phyloP scores from a whole-genome alignment of 1,284 basidiomycete genomes.

The Ceratobasidium theobromae region DNA sequence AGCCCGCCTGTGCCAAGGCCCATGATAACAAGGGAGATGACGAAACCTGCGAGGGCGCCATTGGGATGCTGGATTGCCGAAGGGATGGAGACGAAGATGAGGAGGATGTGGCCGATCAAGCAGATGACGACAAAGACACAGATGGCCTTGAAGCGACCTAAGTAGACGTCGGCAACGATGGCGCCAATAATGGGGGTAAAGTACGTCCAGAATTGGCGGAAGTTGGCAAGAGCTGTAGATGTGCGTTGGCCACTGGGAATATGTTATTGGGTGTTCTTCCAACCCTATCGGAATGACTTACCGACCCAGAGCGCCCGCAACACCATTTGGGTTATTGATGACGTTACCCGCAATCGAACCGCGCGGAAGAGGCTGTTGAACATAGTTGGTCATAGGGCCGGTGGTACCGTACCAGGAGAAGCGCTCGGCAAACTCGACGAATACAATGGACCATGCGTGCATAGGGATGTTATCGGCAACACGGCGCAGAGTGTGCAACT shows the following conservation, averaged over 20 bases:
- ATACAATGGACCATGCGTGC: constrained; percentile 60
- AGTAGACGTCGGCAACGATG: constrained; percentile 45
- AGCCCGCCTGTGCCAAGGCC: constrained; percentile 73
- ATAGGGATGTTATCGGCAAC: constrained; percentile 61
- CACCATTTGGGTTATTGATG: constrained; percentile 39
- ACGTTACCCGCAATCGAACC: constrained; percentile 44
- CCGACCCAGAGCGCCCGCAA: constrained; percentile 39
- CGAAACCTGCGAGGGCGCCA: constrained; percentile 46
- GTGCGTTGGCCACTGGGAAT: constrained; percentile 39
- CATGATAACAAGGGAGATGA: constrained; percentile 57
- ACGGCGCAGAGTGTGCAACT: constrained; percentile 58
- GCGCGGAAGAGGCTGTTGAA: constrained; percentile 34
- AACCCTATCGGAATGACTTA: constrained; percentile 9
- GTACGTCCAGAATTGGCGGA: constrained; percentile 45
- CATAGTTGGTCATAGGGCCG: constrained; percentile 37
- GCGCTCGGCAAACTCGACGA: constrained; percentile 71
- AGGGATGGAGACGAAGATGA: constrained; percentile 48
- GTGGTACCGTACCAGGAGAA: constrained; percentile 66
- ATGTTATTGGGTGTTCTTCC: neutral
- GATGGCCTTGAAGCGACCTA: constrained; percentile 47
- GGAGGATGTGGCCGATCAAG: constrained; percentile 45
- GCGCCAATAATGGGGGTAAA: constrained; percentile 41
- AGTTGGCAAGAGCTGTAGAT: constrained; percentile 40
- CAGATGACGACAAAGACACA: constrained; percentile 42
- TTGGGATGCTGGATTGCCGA: constrained; percentile 44